Conservation (phyloP, 2,329 filamentous ascomycete genomes). For the Xylariaceae sp. region DNA sequence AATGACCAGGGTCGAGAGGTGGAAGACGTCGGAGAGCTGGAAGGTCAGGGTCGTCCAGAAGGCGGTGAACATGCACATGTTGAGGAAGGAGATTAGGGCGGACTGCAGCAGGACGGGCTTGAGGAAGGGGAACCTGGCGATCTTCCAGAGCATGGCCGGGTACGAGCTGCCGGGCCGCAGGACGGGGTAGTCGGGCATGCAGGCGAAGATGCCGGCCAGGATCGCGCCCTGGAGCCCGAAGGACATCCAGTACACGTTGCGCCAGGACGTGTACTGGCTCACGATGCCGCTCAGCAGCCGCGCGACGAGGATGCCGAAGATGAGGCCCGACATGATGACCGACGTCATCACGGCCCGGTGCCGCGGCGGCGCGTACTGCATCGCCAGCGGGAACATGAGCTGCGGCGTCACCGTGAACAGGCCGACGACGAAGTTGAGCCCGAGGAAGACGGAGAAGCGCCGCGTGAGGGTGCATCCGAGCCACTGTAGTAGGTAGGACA, state of each 20-base stretch:
- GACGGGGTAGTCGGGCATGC: conserved; percentile 74
- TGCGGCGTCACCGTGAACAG: conserved; percentile 75
- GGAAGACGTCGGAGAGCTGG: conserved; percentile 21
- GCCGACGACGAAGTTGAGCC: conserved; percentile 65
- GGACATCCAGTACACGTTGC: conserved; percentile 71
- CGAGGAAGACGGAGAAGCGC: conserved; percentile 57
- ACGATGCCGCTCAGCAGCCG: conserved; percentile 69
- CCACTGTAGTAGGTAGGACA: conserved; percentile 46
- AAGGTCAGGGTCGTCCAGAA: conserved; percentile 40
- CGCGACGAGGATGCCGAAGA: conserved; percentile 69
- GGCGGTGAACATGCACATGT: conserved; percentile 41
- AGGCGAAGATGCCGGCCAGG: conserved; percentile 56
- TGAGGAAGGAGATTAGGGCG: conserved; percentile 58
- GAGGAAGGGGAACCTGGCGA: conserved; percentile 53
- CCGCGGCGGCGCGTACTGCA: conserved; percentile 64
- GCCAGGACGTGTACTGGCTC: conserved; percentile 66
- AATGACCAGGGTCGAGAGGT: conserved; percentile 18
- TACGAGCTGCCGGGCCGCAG: conserved; percentile 66
- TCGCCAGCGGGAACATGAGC: conserved; percentile 72
- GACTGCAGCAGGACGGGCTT: conserved; percentile 65
- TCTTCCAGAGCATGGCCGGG: conserved; percentile 55
- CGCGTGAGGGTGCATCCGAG: conserved; percentile 64
- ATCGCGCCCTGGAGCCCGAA: conserved; percentile 65
- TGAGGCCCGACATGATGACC: conserved; percentile 66
- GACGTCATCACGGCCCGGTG: conserved; percentile 63